Base-by-base conservation (phyloP, 2,329 filamentous ascomycete genomes). In the Venturia oleaginea region DNA sequence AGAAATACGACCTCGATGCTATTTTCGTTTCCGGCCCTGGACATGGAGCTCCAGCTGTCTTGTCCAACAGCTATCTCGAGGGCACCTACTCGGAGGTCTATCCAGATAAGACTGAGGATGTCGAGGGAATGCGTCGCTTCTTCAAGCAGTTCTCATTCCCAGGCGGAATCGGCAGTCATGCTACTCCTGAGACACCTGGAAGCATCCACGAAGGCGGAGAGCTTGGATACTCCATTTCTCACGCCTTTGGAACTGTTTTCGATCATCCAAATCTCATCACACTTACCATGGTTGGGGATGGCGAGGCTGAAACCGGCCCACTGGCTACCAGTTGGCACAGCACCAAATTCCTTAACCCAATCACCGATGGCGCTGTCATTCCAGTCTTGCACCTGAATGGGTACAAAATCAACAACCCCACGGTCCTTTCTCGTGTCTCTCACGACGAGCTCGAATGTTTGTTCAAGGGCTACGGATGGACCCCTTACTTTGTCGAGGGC, bases 131-230 rank as follows among this genome's bases (percentile, higher is more conserved):
- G 80, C 84, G 86, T 69, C 83, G 81, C 66, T 91, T 92, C 80
- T 91, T 92, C 83, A 91, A 91, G 77, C 84, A 88, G 68, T 92
- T 92, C 77, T 91, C 88, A 0, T 92, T 92, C 76, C 89, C 89
- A 0, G 89, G 89, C 22, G 89, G 89, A 64, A 87, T 91, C 70
- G 88, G 88, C 64, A 89, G 86, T 24, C 89, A 92, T 72, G 88
- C 88, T 64, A 92, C 88, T 0, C 89, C 89, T 1, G 89, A 92
- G 76, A 91, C 88, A 0, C 89, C 89, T 0, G 89, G 89, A 59
- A 88, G 84, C 71, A 81, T 91, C 67, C 89, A 92, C 72, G 89
- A 92, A 73, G 89, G 89, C 71, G 89, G 89, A 67, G 89, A 92
- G 76, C 82, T 92, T 27, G 89, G 89, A n/a, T 92, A 92, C 74